Base-by-base conservation (phyloP, 163 green algal species). In the Chlorella variabilis region DNA sequence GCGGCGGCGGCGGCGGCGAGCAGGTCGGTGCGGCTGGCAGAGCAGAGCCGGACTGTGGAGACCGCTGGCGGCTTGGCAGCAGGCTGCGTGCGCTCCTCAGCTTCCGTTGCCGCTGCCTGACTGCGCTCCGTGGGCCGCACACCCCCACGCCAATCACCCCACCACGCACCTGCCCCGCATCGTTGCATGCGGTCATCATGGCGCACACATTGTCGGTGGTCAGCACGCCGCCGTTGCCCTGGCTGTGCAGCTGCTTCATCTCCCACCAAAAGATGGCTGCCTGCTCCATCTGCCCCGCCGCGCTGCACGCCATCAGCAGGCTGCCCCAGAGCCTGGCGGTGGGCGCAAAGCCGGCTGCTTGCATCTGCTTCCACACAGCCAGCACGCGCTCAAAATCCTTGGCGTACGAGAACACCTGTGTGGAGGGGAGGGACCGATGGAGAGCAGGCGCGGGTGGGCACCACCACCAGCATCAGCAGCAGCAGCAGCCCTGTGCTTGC, bases 301-400 rank as follows among this genome's bases (percentile, higher is more conserved):
- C 80, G 58, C 88, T 84, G 61, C 82, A 87, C 29, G 85, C 88
- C 23, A 90, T 33, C 34, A 92, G 70, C 39, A 92, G 83, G 23
- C 65, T 81, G 31, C 77, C 80, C 81, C 82, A 92, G 2, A 91
- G 66, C 23, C 71, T 38, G 34, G 79, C 51, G 31, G 59, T 80
- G 11, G 78, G 85, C 1, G 23, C 38, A 45, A 87, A 85, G 34
- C 81, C 79, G 4, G 41, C 67, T 1, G 29, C 75, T 23, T 21
- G 65, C 87, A 92, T 91, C 18, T 20, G n/a, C 29, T 71, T 38
- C 62, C 80, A 61, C 33, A 89, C 71, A 20, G 36, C 38, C 39
- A 92, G 62, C n/a, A 89, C 88, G 17, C 54, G 23, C 33, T 88
- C 82, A 45, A 92, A 85, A 6, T 88, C 58, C 1, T 59, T 75